A percentile compares a stretch with the other conserved stretches of the same genome.
phyloP scores from a whole-genome alignment of 495 filamentous ascomycete genomes.

The Haplographium delicatum region DNA sequence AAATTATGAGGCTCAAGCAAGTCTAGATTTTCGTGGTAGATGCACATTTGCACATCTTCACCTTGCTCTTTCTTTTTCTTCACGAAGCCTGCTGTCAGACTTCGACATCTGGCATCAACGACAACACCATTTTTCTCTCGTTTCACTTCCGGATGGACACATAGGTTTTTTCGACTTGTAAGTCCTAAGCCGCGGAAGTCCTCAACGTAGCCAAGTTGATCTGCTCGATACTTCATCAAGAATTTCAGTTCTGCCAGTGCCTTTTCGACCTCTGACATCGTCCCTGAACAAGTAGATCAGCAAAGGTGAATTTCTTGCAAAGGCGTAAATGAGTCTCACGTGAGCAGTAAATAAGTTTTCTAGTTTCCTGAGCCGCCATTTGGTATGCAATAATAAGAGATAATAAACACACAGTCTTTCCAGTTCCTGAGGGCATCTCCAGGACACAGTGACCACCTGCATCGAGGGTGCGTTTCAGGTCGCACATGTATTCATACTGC shows the following conservation, averaged over 20 bases:
- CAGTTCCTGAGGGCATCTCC: constrained; percentile 99
- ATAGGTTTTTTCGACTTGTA: constrained; percentile 96
- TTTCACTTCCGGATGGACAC: constrained; percentile 91
- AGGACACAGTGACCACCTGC: constrained; percentile 93
- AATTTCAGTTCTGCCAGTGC: constrained; percentile 86
- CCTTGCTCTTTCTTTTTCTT: constrained; percentile 94
- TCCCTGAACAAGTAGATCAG: too few species aligned
- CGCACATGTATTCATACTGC: constrained; percentile 82
- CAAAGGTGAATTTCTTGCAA: neutral
- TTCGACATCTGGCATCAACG: constrained; percentile 92
- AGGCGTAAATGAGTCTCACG: constrained; percentile 42
- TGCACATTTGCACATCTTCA: constrained; percentile 87
- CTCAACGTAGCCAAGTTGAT: constrained; percentile 81
- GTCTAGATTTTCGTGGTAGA: constrained; percentile 98
- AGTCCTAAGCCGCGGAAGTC: constrained; percentile 89
- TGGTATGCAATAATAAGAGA: constrained; percentile 97
- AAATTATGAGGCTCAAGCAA: constrained; percentile 90
- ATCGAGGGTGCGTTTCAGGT: constrained; percentile 96
- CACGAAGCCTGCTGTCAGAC: constrained; percentile 92
- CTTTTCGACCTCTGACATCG: constrained; percentile 95
- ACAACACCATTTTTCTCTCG: constrained; percentile 90
- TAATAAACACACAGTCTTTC: constrained; percentile 92
- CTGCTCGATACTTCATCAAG: constrained; percentile 87
- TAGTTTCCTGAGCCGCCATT: constrained; percentile 79
- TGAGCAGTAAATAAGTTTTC: constrained; percentile 98